Conservation (phyloP, 495 filamentous ascomycete genomes). For the Podospora conica region DNA sequence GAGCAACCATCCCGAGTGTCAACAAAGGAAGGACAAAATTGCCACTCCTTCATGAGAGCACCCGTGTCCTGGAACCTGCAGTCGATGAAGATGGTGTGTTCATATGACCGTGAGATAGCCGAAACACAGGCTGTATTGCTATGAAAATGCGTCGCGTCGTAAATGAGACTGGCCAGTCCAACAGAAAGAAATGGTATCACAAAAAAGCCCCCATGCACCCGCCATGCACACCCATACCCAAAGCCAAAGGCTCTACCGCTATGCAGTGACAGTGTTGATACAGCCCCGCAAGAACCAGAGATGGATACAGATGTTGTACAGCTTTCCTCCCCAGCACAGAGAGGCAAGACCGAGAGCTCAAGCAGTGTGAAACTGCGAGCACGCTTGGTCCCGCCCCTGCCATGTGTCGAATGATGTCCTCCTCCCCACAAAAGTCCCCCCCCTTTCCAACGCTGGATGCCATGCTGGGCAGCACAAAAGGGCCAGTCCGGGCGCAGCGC, state of each 20-base stretch:
- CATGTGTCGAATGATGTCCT: neutral
- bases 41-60: no score
- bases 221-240: neutral
- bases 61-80: no score
- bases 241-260: neutral
- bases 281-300: neutral
- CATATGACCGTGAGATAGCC: neutral
- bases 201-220: neutral
- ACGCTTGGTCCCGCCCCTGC: neutral
- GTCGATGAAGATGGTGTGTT: no score
- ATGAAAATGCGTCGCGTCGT: neutral
- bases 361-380: neutral
- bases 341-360: neutral
- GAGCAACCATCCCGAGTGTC: no score
- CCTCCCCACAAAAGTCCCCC: neutral
- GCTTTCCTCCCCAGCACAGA: neutral
- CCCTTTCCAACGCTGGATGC: neutral
- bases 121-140: neutral
- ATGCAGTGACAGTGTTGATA: neutral
- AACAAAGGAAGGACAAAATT: no score
- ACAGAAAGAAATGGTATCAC: neutral
- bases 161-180: neutral
- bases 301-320: neutral
- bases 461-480: constrained; percentile 19
- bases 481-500: constrained; percentile 33